Percentiles rank a stretch among this genome's conserved stretches.
phyloP scores from a whole-genome alignment of 352 stramenopile genomes.

The Phytophthora tubulina region DNA sequence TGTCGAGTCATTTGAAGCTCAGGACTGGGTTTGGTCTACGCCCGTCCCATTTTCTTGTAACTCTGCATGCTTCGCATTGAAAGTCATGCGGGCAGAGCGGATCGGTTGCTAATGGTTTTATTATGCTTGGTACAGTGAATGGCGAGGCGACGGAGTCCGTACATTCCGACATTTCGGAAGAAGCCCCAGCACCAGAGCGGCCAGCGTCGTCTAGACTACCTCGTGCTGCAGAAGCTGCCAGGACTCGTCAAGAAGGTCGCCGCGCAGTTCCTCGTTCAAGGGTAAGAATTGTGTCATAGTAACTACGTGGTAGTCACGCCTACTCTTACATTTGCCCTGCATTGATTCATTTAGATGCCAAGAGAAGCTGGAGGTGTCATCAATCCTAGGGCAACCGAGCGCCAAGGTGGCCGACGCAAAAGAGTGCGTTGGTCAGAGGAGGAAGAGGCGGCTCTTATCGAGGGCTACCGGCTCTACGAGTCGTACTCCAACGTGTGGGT shows the following conservation, averaged over 20 bases:
- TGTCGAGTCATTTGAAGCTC: conserved; percentile 15
- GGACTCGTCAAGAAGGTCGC: conserved; percentile 24
- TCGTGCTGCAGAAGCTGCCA: conserved; percentile 25
- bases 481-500: conserved; percentile 68
- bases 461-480: conserved; percentile 66
- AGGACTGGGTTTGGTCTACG: conserved; percentile 41
- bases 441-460: conserved; percentile 66
- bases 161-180: conserved; percentile 32
- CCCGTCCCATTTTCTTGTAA: conserved; percentile 41
- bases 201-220: conserved; percentile 19
- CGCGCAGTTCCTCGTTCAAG: conserved; percentile 5
- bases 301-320: not conserved
- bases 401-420: conserved; percentile 9
- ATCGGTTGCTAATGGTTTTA: conserved; percentile 7
- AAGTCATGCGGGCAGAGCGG: not conserved
- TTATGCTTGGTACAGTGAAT: conserved; percentile 22
- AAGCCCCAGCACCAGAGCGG: conserved; percentile 7
- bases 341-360: conserved; percentile 12
- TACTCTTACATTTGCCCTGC: not conserved
- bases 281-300: conserved; percentile 15
- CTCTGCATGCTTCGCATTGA: conserved; percentile 1
- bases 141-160: conserved; percentile 21
- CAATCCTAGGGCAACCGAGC: not conserved
- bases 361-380: conserved; percentile 13
- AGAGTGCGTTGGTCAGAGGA: conserved; percentile 60